A percentile compares a stretch with the other conserved stretches of the same genome.
Evolutionary conservation across 2,329 filamentous ascomycete genomes (phyloP).

Genomic region (Hypoxylon sp.): DNA sequence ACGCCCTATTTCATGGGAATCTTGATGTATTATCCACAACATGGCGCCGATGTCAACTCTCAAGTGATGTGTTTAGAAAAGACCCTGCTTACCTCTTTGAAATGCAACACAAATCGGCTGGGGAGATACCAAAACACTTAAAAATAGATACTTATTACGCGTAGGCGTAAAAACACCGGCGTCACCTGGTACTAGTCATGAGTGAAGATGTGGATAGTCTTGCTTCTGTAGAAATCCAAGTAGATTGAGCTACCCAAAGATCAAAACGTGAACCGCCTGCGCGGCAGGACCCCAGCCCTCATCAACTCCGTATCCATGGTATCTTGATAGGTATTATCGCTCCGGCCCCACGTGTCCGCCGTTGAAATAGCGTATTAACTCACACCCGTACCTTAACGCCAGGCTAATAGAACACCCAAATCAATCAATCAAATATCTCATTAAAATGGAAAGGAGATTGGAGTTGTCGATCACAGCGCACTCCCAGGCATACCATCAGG

Average conservation of each 20-base stretch:
- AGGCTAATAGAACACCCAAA: conserved; percentile 13
- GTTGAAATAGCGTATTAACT: not conserved
- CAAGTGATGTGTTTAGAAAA: too few relatives aligned
- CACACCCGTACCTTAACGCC: conserved; percentile 21
- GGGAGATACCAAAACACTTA: too few relatives aligned
- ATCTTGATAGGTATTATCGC: conserved; percentile 25
- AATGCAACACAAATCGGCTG: too few relatives aligned
- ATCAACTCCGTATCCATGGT: conserved; percentile 30
- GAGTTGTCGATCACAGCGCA: conserved; percentile 8
- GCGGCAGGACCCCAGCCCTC: not conserved
- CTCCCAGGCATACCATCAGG: conserved; percentile 12
- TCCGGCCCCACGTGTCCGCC: conserved; percentile 1
- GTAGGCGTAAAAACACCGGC: not conserved
- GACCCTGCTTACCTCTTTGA: too few relatives aligned
- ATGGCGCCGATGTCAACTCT: too few relatives aligned
- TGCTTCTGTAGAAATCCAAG: not conserved
- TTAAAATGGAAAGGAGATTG: not conserved
- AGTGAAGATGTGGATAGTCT: not conserved
- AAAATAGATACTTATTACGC: too few relatives aligned
- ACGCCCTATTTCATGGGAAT: too few relatives aligned
- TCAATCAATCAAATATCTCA: not conserved
- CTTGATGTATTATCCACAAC: too few relatives aligned
- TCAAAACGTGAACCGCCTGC: not conserved
- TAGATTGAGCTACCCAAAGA: conserved; percentile 4
- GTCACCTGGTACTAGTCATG: not conserved